Evolutionary conservation across 306 rosid genomes (phyloP).

Genomic region (Malus asiatica): DNA sequence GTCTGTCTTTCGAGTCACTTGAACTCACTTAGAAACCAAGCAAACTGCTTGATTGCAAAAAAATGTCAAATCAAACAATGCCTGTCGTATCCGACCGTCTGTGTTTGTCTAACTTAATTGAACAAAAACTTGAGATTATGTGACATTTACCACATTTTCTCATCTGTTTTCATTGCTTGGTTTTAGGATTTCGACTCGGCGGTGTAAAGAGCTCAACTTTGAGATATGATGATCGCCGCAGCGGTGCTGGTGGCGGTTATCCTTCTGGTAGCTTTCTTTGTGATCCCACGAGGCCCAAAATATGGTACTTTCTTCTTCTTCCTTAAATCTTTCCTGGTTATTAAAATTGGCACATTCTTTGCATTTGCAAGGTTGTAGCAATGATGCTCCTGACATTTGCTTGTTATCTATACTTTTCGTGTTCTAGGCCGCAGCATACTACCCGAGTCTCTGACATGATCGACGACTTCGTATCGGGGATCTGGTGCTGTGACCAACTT

Average conservation of each 20-base stretch:
- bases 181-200: conserved; percentile 25
- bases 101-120: not conserved
- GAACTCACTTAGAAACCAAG: not conserved
- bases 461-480: conserved; percentile 75
- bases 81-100: not conserved
- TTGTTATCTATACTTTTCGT: conserved; percentile 3
- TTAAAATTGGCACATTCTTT: not conserved
- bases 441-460: conserved; percentile 91
- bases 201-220: conserved; percentile 11
- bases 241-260: conserved; percentile 46
- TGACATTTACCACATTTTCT: not conserved
- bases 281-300: conserved; percentile 35
- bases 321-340: not conserved
- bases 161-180: not conserved
- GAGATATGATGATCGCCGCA: conserved; percentile 40
- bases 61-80: not conserved
- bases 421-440: conserved; percentile 84
- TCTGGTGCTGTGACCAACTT: conserved; percentile 32
- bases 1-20: not conserved
- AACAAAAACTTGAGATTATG: not conserved
- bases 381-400: not conserved
- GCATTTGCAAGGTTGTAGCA: not conserved
- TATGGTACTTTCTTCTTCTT: conserved; percentile 23
- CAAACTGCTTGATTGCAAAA: not conserved
- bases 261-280: conserved; percentile 33